Evolutionary conservation across 805 yeast species (phyloP), one percentile per base, ranked within the genome.

Genomic region (Tetrapisispora taiwanensis): DNA sequence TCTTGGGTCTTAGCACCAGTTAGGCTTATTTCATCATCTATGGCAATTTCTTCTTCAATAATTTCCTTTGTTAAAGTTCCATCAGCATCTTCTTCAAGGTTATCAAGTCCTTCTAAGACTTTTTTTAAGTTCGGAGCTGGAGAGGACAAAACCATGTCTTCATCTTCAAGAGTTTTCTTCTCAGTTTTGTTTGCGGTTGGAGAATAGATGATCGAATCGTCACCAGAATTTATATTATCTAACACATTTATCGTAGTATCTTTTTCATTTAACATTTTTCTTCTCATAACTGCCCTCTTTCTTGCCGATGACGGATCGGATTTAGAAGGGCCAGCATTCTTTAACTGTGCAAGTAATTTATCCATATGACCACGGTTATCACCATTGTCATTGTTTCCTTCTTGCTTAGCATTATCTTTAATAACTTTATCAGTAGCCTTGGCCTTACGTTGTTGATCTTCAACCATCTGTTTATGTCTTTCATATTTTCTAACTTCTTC

Each of bases 291-390:
- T 1, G 90, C 95, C 43, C 92, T 71, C 54, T 86, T 78, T 54
- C 95, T 71, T 0, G 95, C 94, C 3, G 87, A 76, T 2, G 85
- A 69, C 1, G 92, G 77, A 49, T 88, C 92, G 6, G 85, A 79
- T 48, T 79, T 78, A 5, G 79, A 66, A 10, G 92, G 84, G 1
- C 90, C 95, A 0, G 92, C 85, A 15, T 89, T 88, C 57, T 88
- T 82, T 56, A 92, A 73, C 56, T 84, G 86, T 60, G 88, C 95
- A 46, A 92, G 71, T 40, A 92, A 69, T 30, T 82, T 76, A 60
- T 92, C 98, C 84, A 92, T 87, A 35, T 87, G 79, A 12, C 69
- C 75, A 40, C 65, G 56, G 33, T 63, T 54, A 36, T 61, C 67
- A 13, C 49, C 57, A 12, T 45, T 43, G 20, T 48, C 48, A 10